These are phyloP conservation scores for Chytriomyces sp. DNA, from an alignment of 192 early-diverging fungal genomes.

Conservation along the genomic window DNA sequence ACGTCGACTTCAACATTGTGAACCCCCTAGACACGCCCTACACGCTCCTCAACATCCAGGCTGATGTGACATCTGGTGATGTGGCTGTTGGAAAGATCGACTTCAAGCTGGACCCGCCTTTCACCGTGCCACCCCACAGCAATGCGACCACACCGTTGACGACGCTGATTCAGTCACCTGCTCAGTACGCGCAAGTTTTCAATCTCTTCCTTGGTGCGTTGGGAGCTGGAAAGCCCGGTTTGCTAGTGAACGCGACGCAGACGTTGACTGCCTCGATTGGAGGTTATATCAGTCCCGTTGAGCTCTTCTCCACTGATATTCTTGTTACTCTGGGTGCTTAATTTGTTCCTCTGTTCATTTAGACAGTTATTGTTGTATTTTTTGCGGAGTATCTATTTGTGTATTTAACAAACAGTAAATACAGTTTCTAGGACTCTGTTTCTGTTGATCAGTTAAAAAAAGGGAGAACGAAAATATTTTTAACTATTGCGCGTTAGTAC, in stretches of 20 bases:
- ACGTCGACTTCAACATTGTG: not conserved
- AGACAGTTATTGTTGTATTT: no score
- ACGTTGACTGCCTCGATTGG: no score
- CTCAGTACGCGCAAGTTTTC: not conserved
- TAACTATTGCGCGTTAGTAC: no score
- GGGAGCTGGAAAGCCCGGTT: not conserved
- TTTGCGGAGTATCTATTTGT: no score
- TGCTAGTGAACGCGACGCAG: not conserved
- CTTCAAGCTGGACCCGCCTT: not conserved
- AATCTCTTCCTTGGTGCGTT: not conserved
- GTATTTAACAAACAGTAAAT: no score
- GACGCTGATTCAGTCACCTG: not conserved
- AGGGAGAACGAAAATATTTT: no score
- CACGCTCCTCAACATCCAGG: slow-evolving; percentile 1
- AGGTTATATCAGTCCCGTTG: no score
- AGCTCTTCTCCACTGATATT: no score
- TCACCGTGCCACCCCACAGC: not conserved
- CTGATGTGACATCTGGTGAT: not conserved
- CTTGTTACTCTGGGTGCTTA: no score
- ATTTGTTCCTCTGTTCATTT: no score
- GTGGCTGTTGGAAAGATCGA: not conserved
- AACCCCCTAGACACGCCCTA: slow-evolving; percentile 27
- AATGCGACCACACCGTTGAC: not conserved
- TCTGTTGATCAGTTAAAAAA: no score
- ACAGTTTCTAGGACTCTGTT: no score